Percentiles rank a stretch among this genome's conserved stretches.
These are phyloP conservation scores for Cornus suecica DNA, from an alignment of 148 eudicot genomes.

Conservation along the genomic window DNA sequence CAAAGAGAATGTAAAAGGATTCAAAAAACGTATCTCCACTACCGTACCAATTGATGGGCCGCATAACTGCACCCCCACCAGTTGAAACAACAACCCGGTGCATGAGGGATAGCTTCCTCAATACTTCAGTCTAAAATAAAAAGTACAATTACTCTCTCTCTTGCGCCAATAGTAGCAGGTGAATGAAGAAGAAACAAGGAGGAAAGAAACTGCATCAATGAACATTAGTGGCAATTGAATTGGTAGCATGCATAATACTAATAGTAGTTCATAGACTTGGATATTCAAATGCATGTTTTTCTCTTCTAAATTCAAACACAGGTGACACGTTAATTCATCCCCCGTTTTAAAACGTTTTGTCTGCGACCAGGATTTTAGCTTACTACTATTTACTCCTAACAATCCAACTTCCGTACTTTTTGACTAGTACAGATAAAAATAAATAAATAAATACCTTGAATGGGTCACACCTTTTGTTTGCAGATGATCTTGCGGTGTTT, in stretches of 20 bases:
- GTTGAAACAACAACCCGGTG: constrained; percentile 75
- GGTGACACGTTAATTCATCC: background rate
- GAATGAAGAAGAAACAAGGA: background rate
- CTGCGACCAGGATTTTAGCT: background rate
- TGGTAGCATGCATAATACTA: background rate
- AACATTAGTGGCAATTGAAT: background rate
- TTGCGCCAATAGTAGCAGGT: background rate
- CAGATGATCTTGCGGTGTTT: too few relatives aligned
- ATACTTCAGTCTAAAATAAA: constrained; percentile 67
- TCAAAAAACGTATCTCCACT: background rate
- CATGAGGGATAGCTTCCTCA: constrained; percentile 60
- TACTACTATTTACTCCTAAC: background rate
- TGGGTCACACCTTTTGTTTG: too few relatives aligned
- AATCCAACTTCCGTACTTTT: background rate
- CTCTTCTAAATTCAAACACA: background rate
- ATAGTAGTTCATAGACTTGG: too few relatives aligned
- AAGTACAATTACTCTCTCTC: background rate
- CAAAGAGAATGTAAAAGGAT: background rate
- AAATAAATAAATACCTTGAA: too few relatives aligned
- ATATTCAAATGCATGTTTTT: too few relatives aligned
- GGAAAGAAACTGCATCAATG: background rate
- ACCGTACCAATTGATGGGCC: constrained; percentile 82
- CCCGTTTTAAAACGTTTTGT: background rate
- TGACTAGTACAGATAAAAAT: background rate
- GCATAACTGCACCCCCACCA: constrained; percentile 93